A percentile compares a stretch with the other conserved stretches of the same genome.
These are phyloP conservation scores for Glycine latifolia DNA, from an alignment of 306 rosid species.

Conservation along the genomic window DNA sequence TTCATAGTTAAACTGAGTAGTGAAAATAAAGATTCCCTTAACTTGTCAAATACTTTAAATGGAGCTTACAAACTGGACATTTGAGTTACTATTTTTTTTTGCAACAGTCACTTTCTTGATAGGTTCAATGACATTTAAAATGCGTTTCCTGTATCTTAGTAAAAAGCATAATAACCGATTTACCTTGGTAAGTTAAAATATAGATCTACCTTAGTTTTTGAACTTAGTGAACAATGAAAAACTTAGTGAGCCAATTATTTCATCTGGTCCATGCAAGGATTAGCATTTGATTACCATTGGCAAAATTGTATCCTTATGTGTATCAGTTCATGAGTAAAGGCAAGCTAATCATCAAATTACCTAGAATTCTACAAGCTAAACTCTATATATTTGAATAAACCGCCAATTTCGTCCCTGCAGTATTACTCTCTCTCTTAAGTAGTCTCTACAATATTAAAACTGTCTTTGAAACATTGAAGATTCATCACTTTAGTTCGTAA, in stretches of 20 bases:
- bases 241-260: conserved; percentile 52
- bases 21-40: conserved; percentile 57
- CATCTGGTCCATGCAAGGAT: conserved; percentile 55
- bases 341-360: conserved; percentile 37
- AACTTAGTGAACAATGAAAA: conserved; percentile 19
- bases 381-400: conserved; percentile 13
- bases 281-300: conserved; percentile 50
- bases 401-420: not conserved
- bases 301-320: conserved; percentile 41
- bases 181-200: not conserved
- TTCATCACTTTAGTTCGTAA: not conserved
- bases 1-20: conserved; percentile 45
- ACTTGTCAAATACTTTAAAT: conserved; percentile 53
- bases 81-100: conserved; percentile 1
- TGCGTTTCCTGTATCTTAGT: conserved; percentile 35
- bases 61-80: conserved; percentile 47
- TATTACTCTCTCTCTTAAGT: not conserved
- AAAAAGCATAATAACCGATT: not conserved
- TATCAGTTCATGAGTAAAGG: conserved; percentile 48
- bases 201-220: conserved; percentile 11
- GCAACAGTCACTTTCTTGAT: conserved; percentile 56
- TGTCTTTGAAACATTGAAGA: not conserved
- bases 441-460: not conserved
- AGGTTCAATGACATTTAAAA: conserved; percentile 50
- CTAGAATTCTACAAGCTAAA: conserved; percentile 46